Percentiles rank a stretch among this genome's conserved stretches.
Evolutionary conservation across 140 eudicot species (phyloP).

Genomic region (Flaveria floridana): DNA sequence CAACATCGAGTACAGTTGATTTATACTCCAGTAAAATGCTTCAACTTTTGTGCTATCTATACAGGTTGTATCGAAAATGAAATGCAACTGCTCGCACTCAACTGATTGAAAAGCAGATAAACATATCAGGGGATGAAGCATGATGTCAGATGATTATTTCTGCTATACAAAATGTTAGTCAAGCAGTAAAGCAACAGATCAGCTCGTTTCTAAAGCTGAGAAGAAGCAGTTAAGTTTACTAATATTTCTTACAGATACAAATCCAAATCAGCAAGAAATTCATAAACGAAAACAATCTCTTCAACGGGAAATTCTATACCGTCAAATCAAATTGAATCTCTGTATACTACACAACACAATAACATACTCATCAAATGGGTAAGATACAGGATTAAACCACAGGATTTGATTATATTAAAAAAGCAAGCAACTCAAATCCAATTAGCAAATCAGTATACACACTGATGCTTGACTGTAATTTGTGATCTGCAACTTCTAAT

Average conservation of each 20-base stretch:
- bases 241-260: neutral
- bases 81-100: neutral
- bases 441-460: neutral
- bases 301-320: neutral
- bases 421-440: neutral
- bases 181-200: neutral
- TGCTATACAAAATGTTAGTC: neutral
- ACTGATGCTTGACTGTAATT: neutral
- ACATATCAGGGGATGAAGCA: neutral
- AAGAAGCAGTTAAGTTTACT: neutral
- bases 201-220: neutral
- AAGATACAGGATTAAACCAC: neutral
- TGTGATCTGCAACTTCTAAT: neutral
- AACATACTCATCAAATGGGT: slow-evolving; percentile 5
- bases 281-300: neutral
- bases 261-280: neutral
- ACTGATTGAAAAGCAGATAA: neutral
- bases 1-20: neutral
- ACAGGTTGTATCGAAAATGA: neutral
- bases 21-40: neutral
- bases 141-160: neutral
- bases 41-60: neutral
- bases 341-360: neutral
- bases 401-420: slow-evolving; percentile 4
- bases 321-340: neutral